Conservation (phyloP, 1,284 basidiomycete genomes). For the Sporisorium scitamineum region DNA sequence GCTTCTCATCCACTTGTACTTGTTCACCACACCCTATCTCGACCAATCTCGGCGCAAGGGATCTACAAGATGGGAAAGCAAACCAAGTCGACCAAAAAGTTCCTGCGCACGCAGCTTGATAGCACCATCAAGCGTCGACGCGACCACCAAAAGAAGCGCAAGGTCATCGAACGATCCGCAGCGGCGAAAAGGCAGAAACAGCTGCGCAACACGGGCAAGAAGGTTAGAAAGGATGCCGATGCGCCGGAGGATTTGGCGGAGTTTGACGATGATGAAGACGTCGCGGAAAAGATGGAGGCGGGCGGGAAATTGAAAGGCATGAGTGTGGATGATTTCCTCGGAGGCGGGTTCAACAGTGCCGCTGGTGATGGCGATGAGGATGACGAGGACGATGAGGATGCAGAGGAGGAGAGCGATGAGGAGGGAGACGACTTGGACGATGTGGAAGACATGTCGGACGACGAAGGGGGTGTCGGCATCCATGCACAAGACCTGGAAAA, state of each 20-base stretch:
- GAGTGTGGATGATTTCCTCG: slow-evolving; percentile 67
- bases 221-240: slow-evolving; percentile 23
- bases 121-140: slow-evolving; percentile 61
- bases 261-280: slow-evolving; percentile 41
- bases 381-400: slow-evolving; percentile 46
- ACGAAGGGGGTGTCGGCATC: slow-evolving; percentile 51
- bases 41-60: not conserved
- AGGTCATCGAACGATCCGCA: slow-evolving; percentile 49
- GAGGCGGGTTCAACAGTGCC: slow-evolving; percentile 63
- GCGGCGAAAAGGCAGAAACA: slow-evolving; percentile 47
- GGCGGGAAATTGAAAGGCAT: slow-evolving; percentile 47
- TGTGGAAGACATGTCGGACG: slow-evolving; percentile 60
- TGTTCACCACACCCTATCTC: not conserved
- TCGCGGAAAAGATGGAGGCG: slow-evolving; percentile 26
- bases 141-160: slow-evolving; percentile 62
- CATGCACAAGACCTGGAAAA: slow-evolving; percentile 88
- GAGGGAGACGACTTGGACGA: slow-evolving; percentile 57
- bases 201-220: slow-evolving; percentile 43
- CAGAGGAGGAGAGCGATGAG: slow-evolving; percentile 49
- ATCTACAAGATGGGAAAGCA: slow-evolving; percentile 60
- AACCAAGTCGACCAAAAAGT: slow-evolving; percentile 67
- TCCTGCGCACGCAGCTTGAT: slow-evolving; percentile 60
- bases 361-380: slow-evolving; percentile 43
- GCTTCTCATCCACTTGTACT: not conserved
- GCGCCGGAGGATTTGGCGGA: slow-evolving; percentile 35